Base-by-base conservation (phyloP, 2,329 filamentous ascomycete species). In the Eutypella sp. region DNA sequence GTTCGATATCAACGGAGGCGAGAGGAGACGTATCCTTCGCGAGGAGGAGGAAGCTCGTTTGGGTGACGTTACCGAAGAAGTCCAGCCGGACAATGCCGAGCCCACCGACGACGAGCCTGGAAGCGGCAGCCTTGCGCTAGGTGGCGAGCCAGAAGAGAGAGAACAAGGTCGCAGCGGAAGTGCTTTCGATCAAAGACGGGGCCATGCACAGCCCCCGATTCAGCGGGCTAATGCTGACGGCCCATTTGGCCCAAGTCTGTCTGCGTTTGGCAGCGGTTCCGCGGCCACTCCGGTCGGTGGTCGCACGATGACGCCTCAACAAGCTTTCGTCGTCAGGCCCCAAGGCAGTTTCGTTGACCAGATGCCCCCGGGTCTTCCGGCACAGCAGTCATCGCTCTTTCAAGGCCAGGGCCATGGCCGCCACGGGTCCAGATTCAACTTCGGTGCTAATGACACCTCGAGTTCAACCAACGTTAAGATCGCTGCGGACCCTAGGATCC, bases 91-190 rank as follows among this genome's bases (percentile, higher is more conserved):
- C 20, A 61, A 61, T 3, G 61, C 63, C 5, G 74, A 75, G 40
- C 62, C 68, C 4, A 75, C 75, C 0, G 90, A 96, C 52, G 89
- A 88, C 47, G 85, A 86, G 46, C 81, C 82, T 1, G 90, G 93
- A 65, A 87, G 87, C 54, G 81, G 82, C 13, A 97, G 92, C 62
- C 74, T 93, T 47, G 91, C 95, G 47, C 76, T 97, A 16, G 92
- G 92, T 47, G 92, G 92, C 37, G 92, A 97, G 63, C 92, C 92
- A 0, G 92, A 97, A 62, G 89, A 95, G 54, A 76, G 79, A 50
- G 84, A 89, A 19, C 67, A 69, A 38, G 60, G 66, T 16, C 71
- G 73, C 16, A 78, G 80, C 41, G 67, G 67, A 33, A 71, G 76
- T 55, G 62, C 65, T 40, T 77, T 77, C 34, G 75, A 78, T 37